Conservation (phyloP, 139 green algal genomes). For the Volvox africanus region DNA sequence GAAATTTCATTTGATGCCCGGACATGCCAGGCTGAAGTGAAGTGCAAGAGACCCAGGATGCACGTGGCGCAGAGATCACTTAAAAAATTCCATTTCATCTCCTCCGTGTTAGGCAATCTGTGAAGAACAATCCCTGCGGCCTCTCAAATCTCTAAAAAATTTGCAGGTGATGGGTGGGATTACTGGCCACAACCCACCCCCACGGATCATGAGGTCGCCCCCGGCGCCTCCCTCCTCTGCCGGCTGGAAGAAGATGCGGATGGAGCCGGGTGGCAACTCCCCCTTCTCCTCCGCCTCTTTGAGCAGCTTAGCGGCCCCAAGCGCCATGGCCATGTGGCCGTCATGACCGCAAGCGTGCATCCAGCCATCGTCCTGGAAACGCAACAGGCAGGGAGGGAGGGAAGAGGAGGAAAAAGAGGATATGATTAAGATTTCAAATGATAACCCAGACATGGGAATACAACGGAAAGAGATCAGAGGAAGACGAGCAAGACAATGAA, state of each 20-base stretch:
- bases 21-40: no score
- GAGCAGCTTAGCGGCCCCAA: conserved; percentile 81
- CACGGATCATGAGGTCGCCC: conserved; percentile 76
- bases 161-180: no score
- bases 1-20: no score
- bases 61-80: no score
- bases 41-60: no score
- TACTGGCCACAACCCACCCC: background rate
- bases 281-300: conserved; percentile 48
- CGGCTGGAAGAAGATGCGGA: conserved; percentile 94
- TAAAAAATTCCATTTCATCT: no score
- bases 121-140: no score
- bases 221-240: conserved; percentile 92
- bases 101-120: no score
- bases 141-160: no score
- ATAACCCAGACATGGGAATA: no score
- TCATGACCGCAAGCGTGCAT: conserved; percentile 97
- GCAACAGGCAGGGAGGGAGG: background rate
- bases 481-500: no score
- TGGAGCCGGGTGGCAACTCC: conserved; percentile 68
- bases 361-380: conserved; percentile 44
- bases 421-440: background rate
- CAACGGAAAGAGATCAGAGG: no score
- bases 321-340: conserved; percentile 87
- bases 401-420: background rate